These are phyloP conservation scores for Fusarium sp. DNA, from an alignment of 2,329 filamentous ascomycete genomes.

Conservation along the genomic window DNA sequence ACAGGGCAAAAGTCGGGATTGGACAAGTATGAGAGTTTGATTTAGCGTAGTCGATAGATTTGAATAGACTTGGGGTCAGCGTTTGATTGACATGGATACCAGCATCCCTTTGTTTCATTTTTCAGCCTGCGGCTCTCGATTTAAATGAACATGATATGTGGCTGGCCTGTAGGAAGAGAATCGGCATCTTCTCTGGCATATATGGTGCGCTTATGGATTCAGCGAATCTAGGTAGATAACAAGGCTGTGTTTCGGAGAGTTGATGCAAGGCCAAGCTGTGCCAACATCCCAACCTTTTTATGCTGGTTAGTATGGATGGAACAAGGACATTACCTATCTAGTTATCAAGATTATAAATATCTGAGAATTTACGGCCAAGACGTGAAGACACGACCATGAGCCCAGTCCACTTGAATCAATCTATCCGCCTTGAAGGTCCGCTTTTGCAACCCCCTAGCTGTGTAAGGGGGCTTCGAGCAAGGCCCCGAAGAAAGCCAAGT, in stretches of 20 bases:
- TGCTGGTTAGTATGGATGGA: neutral
- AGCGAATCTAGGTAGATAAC: neutral
- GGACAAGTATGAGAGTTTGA: conserved; percentile 76
- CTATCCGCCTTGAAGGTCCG: no score
- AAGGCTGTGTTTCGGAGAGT: neutral
- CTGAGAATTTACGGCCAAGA: no score
- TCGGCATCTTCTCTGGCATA: neutral
- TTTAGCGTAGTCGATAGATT: conserved; percentile 53
- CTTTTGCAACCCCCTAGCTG: no score
- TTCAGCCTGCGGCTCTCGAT: neutral
- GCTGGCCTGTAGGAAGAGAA: neutral
- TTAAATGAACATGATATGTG: neutral
- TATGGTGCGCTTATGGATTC: neutral
- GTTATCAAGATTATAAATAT: neutral
- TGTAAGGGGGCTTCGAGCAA: no score
- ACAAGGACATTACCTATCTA: neutral
- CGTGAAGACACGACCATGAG: no score
- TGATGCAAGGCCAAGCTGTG: neutral
- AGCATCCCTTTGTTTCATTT: neutral
- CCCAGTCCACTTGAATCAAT: no score
- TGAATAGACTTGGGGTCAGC: neutral
- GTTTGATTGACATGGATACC: neutral
- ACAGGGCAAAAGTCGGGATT: conserved; percentile 62
- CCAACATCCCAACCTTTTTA: no score
- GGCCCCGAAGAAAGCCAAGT: no score